Base-by-base conservation (phyloP, 768 basidiomycete genomes). In the Serendipita indica region DNA sequence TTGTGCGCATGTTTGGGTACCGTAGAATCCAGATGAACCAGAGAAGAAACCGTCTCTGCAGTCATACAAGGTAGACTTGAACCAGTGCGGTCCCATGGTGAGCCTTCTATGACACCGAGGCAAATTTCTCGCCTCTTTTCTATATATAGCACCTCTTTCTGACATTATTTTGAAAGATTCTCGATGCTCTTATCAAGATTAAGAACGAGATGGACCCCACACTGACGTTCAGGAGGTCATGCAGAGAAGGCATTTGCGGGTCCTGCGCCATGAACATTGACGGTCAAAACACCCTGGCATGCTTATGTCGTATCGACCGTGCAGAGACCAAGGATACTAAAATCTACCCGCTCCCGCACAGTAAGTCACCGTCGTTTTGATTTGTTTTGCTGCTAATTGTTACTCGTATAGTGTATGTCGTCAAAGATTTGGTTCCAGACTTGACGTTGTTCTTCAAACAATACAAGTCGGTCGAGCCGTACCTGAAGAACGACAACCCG, bases 241-340 rank as follows among this genome's bases (percentile, higher is more conserved):
- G 90, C 75, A 73, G 90, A 59, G 90, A 93, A 74, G 91, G 94
- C 59, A 98, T 99, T 65, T 99, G 94, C 67, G 94, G 94, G 35
- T 92, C 89, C 3, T 98, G 94, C 69, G 93, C 94, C 57, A 96
- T 99, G 93, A 99, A 99, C 77, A 87, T 99, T 69, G 84, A 98
- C 69, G 94, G 94, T 57, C 84, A 88, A 72, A 99, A 99, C 77
- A 98, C 96, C 2, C 82, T 99, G 61, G 93, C 94, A 7, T 99
- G 96, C 72, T 76, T 98, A 58, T 97, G 93, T 76, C 78, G 92
- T 57, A 98, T 98, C 67, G 89, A 94, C 73, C 77, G 91, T 65
- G 77, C 80, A 61, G 65, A 72, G 16, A 66, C 64, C 60, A 87
- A 86, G 70, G 82, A 86, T 65, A 72, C 79, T 63, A 98, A 97